Evolutionary conservation across 1,284 basidiomycete genomes (phyloP).

Genomic region (Puccinia brachypodii): DNA sequence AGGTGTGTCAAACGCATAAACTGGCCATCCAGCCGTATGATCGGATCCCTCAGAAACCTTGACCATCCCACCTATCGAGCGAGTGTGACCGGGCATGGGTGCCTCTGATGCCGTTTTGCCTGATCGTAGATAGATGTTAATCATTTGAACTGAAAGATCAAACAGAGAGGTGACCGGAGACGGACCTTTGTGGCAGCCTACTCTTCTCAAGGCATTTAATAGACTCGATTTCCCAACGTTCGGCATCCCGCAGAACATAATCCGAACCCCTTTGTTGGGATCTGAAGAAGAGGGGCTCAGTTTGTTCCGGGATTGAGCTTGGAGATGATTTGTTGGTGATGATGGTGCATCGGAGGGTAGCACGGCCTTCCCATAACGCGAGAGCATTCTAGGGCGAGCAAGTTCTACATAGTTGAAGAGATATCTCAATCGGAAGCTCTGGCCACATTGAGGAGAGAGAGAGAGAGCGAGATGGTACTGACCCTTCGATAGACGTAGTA

Average conservation of each 20-base stretch:
- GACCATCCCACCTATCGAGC: slow-evolving; percentile 54
- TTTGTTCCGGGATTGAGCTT: neutral
- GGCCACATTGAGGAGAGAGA: neutral
- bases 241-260: slow-evolving; percentile 94
- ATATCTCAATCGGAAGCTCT: too few species aligned
- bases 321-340: neutral
- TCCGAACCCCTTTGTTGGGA: slow-evolving; percentile 67
- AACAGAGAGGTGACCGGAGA: slow-evolving; percentile 49
- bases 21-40: slow-evolving; percentile 71
- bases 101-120: slow-evolving; percentile 85
- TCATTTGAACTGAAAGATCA: slow-evolving; percentile 27
- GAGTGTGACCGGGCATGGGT: slow-evolving; percentile 82
- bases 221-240: slow-evolving; percentile 97
- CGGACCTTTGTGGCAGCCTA: slow-evolving; percentile 81
- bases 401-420: slow-evolving; percentile 19
- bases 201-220: slow-evolving; percentile 83
- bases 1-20: slow-evolving; percentile 94
- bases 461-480: neutral
- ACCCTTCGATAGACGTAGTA: slow-evolving; percentile 30
- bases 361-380: slow-evolving; percentile 10
- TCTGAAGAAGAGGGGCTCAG: neutral
- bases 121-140: slow-evolving; percentile 52
- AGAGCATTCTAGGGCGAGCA: slow-evolving; percentile 20
- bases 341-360: neutral
- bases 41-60: slow-evolving; percentile 76